Percentiles rank a stretch among this genome's conserved stretches.
Conservation (phyloP, 495 filamentous ascomycete genomes). For the Ascobolus immersus region DNA sequence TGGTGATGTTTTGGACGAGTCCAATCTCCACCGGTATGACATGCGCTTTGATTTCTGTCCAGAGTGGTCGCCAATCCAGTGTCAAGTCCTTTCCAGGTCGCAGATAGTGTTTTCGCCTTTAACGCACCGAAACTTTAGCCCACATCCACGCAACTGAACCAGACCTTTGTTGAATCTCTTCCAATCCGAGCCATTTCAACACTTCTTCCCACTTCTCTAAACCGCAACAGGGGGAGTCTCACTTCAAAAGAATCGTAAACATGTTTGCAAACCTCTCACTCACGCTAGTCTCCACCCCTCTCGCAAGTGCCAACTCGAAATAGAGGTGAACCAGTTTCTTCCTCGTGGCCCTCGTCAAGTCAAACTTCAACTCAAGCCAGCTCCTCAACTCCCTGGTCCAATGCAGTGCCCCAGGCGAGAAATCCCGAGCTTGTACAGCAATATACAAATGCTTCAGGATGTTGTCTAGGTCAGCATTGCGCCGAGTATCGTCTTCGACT, state of each 20-base stretch:
- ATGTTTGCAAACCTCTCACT: conserved; percentile 86
- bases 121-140: too few relatives aligned
- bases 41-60: conserved; percentile 67
- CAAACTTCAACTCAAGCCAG: conserved; percentile 92
- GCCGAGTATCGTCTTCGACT: conserved; percentile 48
- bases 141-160: too few relatives aligned
- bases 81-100: conserved; percentile 66
- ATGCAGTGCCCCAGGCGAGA: conserved; percentile 74
- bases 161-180: too few relatives aligned
- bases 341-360: conserved; percentile 58
- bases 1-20: conserved; percentile 33
- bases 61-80: conserved; percentile 79
- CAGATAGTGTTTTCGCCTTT: conserved; percentile 82
- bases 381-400: conserved; percentile 91
- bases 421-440: conserved; percentile 73
- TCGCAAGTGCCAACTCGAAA: conserved; percentile 78
- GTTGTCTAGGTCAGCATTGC: conserved; percentile 48
- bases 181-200: too few relatives aligned
- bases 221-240: conserved; percentile 19
- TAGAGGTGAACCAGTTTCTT: conserved; percentile 71
- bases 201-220: too few relatives aligned
- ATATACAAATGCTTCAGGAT: conserved; percentile 84
- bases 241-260: conserved; percentile 86
- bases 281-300: conserved; percentile 56
- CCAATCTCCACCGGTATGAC: conserved; percentile 62